Percentiles rank a stretch among this genome's conserved stretches.
Conservation (phyloP, 2,329 filamentous ascomycete species). For the Aspergillus sp. region DNA sequence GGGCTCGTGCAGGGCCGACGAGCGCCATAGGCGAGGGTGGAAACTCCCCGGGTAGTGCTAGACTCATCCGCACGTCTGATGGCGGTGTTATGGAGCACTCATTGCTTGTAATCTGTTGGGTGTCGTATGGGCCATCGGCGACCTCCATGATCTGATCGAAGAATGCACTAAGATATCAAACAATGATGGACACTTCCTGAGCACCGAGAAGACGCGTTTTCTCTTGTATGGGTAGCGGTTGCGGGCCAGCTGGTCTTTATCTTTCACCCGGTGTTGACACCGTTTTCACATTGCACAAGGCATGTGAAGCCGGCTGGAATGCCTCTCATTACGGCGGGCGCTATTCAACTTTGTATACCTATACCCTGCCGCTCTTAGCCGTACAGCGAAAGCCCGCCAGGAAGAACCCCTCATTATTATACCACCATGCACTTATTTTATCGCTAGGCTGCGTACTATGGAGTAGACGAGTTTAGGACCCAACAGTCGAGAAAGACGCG, state of each 20-base stretch:
- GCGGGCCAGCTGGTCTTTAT: not conserved
- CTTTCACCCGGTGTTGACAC: not conserved
- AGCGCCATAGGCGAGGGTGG: not conserved
- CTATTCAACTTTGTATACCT: not conserved
- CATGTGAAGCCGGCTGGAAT: not conserved
- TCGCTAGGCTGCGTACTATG: no score
- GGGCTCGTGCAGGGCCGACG: not conserved
- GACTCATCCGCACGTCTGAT: not conserved
- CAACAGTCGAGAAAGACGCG: no score
- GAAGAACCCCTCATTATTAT: no score
- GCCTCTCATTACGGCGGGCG: not conserved
- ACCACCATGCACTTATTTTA: no score
- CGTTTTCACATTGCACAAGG: not conserved
- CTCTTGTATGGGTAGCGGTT: not conserved
- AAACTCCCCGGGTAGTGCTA: not conserved
- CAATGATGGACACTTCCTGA: not conserved
- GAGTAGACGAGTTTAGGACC: no score
- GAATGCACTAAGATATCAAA: not conserved
- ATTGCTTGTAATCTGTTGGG: not conserved
- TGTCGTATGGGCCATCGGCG: not conserved
- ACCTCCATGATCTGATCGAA: not conserved
- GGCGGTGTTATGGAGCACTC: not conserved
- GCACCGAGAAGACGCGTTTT: not conserved
- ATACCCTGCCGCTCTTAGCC: not conserved
- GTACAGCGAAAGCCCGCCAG: no score